Conservation (phyloP, 2,329 filamentous ascomycete genomes). For the Corynespora cassiicola region DNA sequence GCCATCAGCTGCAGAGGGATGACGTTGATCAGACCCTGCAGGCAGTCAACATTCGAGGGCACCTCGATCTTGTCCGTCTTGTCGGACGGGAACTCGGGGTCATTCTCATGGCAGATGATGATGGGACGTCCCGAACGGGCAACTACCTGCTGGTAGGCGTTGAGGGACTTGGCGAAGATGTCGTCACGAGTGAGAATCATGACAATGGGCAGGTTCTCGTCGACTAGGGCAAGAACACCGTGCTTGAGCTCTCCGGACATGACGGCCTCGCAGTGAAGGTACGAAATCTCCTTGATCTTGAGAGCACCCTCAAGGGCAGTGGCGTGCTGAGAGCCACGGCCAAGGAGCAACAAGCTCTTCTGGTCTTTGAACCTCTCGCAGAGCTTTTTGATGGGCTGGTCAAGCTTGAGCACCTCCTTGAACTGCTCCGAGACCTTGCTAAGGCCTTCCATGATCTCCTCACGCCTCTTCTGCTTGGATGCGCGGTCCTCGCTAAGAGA, state of each 20-base stretch:
- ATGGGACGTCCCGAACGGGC: constrained; percentile 95
- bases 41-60: constrained; percentile 90
- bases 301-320: constrained; percentile 95
- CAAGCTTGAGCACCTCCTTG: constrained; percentile 87
- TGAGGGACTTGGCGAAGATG: constrained; percentile 98
- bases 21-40: constrained; percentile 97
- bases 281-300: constrained; percentile 99
- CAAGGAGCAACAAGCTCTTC: constrained; percentile 91
- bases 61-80: constrained; percentile 98
- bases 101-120: constrained; percentile 93
- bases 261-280: constrained; percentile 98
- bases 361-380: constrained; percentile 96
- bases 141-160: constrained; percentile 99
- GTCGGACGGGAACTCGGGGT: constrained; percentile 85
- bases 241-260: constrained; percentile 99
- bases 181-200: constrained; percentile 98
- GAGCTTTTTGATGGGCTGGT: constrained; percentile 92
- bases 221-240: constrained; percentile 94
- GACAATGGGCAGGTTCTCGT: constrained; percentile 98
- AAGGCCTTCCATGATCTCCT: constrained; percentile 96
- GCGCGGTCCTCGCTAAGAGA: constrained; percentile 96
- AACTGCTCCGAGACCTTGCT: constrained; percentile 89
- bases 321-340: constrained; percentile 94
- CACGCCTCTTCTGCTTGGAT: constrained; percentile 87
- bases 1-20: constrained; percentile 97